Evolutionary conservation across 73 alveolate genomes (phyloP).

Genomic region (Paraurostyla sp.): DNA sequence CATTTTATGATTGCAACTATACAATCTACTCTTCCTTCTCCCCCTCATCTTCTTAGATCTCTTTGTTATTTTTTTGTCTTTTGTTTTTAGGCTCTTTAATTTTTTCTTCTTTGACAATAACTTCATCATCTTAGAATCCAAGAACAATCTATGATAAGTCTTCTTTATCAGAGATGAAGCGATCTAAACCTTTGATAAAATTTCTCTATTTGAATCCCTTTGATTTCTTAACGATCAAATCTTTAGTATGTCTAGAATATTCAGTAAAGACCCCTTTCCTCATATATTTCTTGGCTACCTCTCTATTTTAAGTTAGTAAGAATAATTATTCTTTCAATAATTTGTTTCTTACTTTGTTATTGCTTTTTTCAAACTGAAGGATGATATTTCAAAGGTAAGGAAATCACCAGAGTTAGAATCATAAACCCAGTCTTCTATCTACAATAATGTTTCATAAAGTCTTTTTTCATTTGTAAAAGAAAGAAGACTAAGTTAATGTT

Average conservation of each 20-base stretch:
- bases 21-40: no score
- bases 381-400: neutral
- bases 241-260: slow-evolving; percentile 3
- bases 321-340: neutral
- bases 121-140: slow-evolving; percentile 52
- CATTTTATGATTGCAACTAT: neutral
- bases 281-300: slow-evolving; percentile 22
- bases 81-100: neutral
- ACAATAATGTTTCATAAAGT: neutral
- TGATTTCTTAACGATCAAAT: slow-evolving; percentile 42
- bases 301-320: no score
- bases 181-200: slow-evolving; percentile 9
- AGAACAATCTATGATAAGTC: slow-evolving; percentile 11
- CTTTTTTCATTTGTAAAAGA: neutral
- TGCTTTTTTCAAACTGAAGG: slow-evolving; percentile 22
- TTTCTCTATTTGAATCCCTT: slow-evolving; percentile 44
- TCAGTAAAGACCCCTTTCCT: slow-evolving; percentile 62
- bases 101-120: neutral
- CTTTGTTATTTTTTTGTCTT: neutral
- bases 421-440: slow-evolving; percentile 51
- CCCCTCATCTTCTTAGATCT: neutral
- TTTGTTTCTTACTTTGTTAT: neutral
- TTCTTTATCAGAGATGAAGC: neutral
- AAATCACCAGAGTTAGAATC: slow-evolving; percentile 5
- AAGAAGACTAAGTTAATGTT: neutral